Conservation (phyloP, 2,329 filamentous ascomycete species). For the Lachnellula willkommii region DNA sequence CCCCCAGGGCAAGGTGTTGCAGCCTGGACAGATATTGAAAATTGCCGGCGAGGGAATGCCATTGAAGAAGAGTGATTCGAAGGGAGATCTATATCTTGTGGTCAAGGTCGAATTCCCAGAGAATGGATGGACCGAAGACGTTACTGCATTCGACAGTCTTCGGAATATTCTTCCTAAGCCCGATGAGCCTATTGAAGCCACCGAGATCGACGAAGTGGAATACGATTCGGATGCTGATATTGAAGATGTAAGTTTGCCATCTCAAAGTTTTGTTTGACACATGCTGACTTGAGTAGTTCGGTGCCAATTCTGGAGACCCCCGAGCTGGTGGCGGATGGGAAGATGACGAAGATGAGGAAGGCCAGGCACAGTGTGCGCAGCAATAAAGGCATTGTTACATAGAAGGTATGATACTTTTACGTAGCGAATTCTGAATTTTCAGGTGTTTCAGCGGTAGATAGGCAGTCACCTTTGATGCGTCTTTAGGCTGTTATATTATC, state of each 20-base stretch:
- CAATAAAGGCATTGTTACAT: conserved; percentile 23
- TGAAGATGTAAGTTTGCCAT: conserved; percentile 56
- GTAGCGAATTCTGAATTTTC: background rate
- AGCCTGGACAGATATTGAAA: conserved; percentile 80
- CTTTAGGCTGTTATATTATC: background rate
- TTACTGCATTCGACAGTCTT: conserved; percentile 65
- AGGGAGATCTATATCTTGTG: conserved; percentile 81
- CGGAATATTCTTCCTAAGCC: conserved; percentile 67
- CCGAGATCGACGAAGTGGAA: conserved; percentile 80
- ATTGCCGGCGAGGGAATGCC: conserved; percentile 92
- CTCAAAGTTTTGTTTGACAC: conserved; percentile 3
- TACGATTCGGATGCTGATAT: conserved; percentile 80
- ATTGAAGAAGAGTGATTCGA: conserved; percentile 73
- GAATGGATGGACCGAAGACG: conserved; percentile 72
- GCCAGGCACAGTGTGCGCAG: conserved; percentile 57
- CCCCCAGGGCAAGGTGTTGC: conserved; percentile 74
- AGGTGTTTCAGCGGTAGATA: background rate
- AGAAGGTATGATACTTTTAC: conserved; percentile 2
- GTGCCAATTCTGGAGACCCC: conserved; percentile 64
- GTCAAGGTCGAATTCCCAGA: conserved; percentile 87
- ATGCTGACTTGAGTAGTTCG: conserved; percentile 51
- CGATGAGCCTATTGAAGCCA: conserved; percentile 55
- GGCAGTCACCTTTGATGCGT: background rate
- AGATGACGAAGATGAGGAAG: conserved; percentile 58
- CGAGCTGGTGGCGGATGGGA: conserved; percentile 62